Percentiles rank a stretch among this genome's conserved stretches.
These are phyloP conservation scores for Lentinus brumalis DNA, from an alignment of 768 basidiomycete genomes.

Conservation along the genomic window DNA sequence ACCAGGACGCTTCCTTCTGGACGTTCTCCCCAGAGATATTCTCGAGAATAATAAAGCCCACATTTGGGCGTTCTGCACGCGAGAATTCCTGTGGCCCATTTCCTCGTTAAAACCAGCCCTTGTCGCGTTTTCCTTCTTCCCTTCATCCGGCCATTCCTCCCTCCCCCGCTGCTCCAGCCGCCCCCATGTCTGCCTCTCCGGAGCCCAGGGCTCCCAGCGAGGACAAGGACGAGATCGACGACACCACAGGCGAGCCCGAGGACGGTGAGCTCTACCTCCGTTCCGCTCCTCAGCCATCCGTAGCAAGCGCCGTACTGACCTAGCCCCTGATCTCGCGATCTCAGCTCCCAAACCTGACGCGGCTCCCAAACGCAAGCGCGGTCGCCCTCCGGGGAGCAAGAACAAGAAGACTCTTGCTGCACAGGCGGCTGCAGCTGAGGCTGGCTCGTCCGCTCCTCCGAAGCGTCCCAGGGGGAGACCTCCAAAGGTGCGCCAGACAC, in stretches of 20 bases:
- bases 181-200: slow-evolving; percentile 65
- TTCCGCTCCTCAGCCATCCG: slow-evolving; percentile 16
- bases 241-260: slow-evolving; percentile 41
- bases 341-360: slow-evolving; percentile 25
- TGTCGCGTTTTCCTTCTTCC: slow-evolving; percentile 55
- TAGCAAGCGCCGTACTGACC: slow-evolving; percentile 26
- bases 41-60: slow-evolving; percentile 47
- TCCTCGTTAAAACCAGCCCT: slow-evolving; percentile 80
- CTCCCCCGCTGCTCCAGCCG: slow-evolving; percentile 26
- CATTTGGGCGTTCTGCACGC: slow-evolving; percentile 63
- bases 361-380: slow-evolving; percentile 75
- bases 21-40: slow-evolving; percentile 19
- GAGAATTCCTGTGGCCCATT: slow-evolving; percentile 70
- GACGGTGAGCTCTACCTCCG: slow-evolving; percentile 32
- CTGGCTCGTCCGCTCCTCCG: slow-evolving; percentile 27
- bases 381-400: slow-evolving; percentile 89
- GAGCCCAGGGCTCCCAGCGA: slow-evolving; percentile 56
- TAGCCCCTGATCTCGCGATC: slow-evolving; percentile 31
- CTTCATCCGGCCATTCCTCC: slow-evolving; percentile 38
- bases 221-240: slow-evolving; percentile 57
- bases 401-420: slow-evolving; percentile 54
- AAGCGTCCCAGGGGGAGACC: slow-evolving; percentile 55
- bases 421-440: slow-evolving; percentile 30
- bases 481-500: slow-evolving; percentile 45
- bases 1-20: slow-evolving; percentile 26